A percentile compares a stretch with the other conserved stretches of the same genome.
Evolutionary conservation across 2,329 filamentous ascomycete species (phyloP).

Genomic region (Aspergillus felis): DNA sequence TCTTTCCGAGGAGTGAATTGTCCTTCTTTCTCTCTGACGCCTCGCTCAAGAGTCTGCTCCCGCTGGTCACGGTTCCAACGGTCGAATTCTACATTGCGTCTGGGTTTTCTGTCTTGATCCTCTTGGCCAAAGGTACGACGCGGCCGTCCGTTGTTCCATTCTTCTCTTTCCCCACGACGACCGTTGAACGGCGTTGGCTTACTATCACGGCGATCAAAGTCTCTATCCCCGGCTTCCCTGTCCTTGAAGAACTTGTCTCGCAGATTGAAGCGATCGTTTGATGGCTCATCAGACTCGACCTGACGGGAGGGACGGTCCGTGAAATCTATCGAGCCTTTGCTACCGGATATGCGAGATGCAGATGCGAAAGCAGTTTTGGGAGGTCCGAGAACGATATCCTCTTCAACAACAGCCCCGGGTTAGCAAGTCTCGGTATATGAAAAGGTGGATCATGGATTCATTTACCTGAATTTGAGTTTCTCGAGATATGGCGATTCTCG

Average conservation of each 20-base stretch:
- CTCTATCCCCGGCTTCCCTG: slow-evolving; percentile 30
- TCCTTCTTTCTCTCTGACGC: slow-evolving; percentile 54
- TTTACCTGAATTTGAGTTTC: slow-evolving; percentile 47
- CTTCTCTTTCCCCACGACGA: slow-evolving; percentile 39
- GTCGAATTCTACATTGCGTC: slow-evolving; percentile 42
- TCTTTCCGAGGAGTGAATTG: slow-evolving; percentile 56
- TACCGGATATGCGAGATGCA: slow-evolving; percentile 53
- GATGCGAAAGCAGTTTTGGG: slow-evolving; percentile 81
- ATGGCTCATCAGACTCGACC: slow-evolving; percentile 53
- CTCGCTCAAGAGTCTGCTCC: slow-evolving; percentile 45
- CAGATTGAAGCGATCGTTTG: slow-evolving; percentile 61
- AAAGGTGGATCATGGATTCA: slow-evolving; percentile 15
- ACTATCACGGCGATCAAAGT: slow-evolving; percentile 37
- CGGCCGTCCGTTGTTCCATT: slow-evolving; percentile 39
- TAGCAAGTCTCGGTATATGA: slow-evolving; percentile 9
- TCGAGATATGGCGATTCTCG: slow-evolving; percentile 43
- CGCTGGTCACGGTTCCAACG: slow-evolving; percentile 56
- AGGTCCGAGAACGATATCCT: slow-evolving; percentile 82
- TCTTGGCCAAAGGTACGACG: slow-evolving; percentile 40
- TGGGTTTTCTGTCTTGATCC: slow-evolving; percentile 38
- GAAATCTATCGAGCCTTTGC: slow-evolving; percentile 44
- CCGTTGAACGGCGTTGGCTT: slow-evolving; percentile 29
- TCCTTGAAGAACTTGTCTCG: slow-evolving; percentile 47
- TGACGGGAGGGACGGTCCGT: slow-evolving; percentile 43
- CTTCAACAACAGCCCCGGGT: slow-evolving; percentile 41